Evolutionary conservation across 306 rosid species (phyloP).

Genomic region (Cajanus cajan): DNA sequence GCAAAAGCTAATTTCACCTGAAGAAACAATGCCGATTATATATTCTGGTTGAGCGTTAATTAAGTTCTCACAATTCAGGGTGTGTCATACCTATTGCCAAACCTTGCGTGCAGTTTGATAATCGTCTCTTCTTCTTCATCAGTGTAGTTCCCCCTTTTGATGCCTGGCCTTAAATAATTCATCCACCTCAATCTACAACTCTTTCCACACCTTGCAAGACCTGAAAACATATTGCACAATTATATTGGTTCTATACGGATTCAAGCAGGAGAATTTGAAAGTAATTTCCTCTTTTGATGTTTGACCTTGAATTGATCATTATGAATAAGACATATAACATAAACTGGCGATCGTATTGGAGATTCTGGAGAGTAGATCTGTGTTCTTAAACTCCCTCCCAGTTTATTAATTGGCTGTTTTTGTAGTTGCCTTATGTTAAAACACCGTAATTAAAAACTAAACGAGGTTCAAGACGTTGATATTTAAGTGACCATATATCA

Average conservation of each 20-base stretch:
- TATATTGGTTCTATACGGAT: neutral
- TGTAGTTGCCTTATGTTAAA: neutral
- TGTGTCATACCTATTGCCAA: slow-evolving; percentile 22
- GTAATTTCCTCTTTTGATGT: neutral
- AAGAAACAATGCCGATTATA: neutral
- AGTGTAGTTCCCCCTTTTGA: slow-evolving; percentile 22
- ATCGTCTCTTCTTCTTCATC: slow-evolving; percentile 16
- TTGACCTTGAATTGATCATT: neutral
- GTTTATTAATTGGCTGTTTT: neutral
- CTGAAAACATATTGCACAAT: neutral
- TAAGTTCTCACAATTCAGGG: neutral
- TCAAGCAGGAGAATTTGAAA: neutral
- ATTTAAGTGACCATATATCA: neutral
- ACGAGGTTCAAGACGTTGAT: too few relatives aligned
- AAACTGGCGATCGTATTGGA: neutral
- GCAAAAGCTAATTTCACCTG: neutral
- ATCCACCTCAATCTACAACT: slow-evolving; percentile 38
- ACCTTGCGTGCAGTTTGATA: neutral
- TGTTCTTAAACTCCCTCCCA: neutral
- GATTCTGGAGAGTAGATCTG: neutral
- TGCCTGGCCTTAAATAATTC: slow-evolving; percentile 29
- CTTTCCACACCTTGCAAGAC: slow-evolving; percentile 40
- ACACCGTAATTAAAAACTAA: too few relatives aligned
- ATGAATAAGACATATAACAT: neutral
- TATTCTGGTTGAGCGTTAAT: neutral